phyloP scores from a whole-genome alignment of 169 alveolate genomes.

The Neospora caninum region DNA sequence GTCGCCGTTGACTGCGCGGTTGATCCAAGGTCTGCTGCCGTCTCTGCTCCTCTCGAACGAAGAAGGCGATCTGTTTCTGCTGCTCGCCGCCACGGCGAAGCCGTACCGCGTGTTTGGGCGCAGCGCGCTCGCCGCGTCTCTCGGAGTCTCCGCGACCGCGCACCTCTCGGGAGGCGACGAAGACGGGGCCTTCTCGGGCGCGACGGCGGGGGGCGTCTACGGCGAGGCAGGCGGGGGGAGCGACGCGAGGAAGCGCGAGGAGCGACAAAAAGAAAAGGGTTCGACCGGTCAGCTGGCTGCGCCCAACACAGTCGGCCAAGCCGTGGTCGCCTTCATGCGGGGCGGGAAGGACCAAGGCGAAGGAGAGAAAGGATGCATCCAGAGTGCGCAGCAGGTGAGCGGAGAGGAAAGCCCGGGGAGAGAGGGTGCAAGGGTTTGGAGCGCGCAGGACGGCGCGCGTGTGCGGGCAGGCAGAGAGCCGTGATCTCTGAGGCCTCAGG shows the following conservation, averaged over 20 bases:
- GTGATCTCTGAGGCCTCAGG: too few relatives aligned
- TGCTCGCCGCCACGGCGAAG: constrained; percentile 67
- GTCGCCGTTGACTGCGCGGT: constrained; percentile 68
- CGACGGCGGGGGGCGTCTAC: neutral
- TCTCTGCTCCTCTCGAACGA: constrained; percentile 73
- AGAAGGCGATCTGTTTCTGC: constrained; percentile 74
- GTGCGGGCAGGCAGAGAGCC: too few relatives aligned
- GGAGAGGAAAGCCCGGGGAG: too few relatives aligned
- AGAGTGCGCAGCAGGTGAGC: neutral
- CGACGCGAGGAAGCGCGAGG: neutral
- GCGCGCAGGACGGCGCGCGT: too few relatives aligned
- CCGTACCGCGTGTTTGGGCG: constrained; percentile 66
- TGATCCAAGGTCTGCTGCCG: constrained; percentile 71
- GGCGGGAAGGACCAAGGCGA: neutral
- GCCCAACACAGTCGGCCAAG: neutral
- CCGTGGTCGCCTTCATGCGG: neutral
- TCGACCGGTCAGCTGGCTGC: neutral
- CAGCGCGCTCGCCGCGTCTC: neutral
- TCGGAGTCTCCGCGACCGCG: neutral
- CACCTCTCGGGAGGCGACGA: too few relatives aligned
- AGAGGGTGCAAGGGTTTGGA: too few relatives aligned
- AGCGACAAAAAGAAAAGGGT: neutral
- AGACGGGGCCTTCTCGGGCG: neutral
- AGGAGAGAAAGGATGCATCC: neutral
- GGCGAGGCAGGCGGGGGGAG: neutral